A percentile compares a stretch with the other conserved stretches of the same genome.
These are phyloP conservation scores for Platanthera zijinensis DNA, from an alignment of 106 monocot genomes.

Conservation along the genomic window DNA sequence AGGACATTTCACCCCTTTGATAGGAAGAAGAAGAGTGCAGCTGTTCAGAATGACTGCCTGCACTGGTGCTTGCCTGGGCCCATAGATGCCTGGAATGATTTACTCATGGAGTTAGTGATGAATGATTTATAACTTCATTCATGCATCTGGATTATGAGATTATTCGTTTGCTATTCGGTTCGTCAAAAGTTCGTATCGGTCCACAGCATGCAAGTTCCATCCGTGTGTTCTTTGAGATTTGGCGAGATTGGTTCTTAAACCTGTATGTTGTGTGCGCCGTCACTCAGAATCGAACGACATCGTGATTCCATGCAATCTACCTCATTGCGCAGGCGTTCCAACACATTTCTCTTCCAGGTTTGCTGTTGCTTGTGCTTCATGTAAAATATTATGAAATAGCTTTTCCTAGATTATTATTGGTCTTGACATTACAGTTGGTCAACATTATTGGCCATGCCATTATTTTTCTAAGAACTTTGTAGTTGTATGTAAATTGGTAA, in stretches of 20 bases:
- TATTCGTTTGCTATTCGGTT: neutral
- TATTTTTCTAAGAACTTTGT: neutral
- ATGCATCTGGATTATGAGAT: neutral
- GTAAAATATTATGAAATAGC: no score
- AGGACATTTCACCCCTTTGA: constrained; percentile 43
- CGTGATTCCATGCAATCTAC: no score
- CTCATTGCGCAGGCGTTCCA: no score
- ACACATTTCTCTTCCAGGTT: no score
- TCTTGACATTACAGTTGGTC: neutral
- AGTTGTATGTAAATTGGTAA: neutral
- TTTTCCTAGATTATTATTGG: no score
- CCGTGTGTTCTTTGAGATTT: no score
- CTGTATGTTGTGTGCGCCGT: no score
- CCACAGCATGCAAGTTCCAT: no score
- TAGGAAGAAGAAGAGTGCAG: constrained; percentile 15
- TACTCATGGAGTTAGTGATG: constrained; percentile 42
- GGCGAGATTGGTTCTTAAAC: no score
- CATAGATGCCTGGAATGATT: constrained; percentile 62
- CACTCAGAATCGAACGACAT: no score
- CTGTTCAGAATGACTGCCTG: constrained; percentile 54
- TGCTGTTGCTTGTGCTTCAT: no score
- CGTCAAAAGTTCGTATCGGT: neutral
- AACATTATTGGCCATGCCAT: neutral
- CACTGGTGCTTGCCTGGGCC: constrained; percentile 27
- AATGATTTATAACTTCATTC: neutral